Percentiles rank a stretch among this genome's conserved stretches.
Evolutionary conservation across 106 monocot species (phyloP).

Genomic region (Chionographis japonica): DNA sequence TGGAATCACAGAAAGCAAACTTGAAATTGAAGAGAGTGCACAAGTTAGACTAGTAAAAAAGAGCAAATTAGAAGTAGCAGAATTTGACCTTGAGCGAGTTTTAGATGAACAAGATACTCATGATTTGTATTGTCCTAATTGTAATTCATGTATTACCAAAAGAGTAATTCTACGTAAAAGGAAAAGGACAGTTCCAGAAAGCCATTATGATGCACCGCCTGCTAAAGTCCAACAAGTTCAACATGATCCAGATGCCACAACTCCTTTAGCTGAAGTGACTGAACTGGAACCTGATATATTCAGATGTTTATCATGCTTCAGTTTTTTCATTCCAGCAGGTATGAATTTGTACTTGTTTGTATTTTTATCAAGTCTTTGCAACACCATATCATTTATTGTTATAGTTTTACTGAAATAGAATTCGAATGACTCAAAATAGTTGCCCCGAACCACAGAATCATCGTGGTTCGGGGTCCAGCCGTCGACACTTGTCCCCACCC

Average conservation of each 20-base stretch:
- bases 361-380: background rate
- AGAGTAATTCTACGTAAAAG: slow-evolving; percentile 91
- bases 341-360: background rate
- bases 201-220: slow-evolving; percentile 27
- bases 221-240: slow-evolving; percentile 38
- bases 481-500: too few relatives aligned
- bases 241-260: slow-evolving; percentile 6
- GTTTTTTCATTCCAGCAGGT: slow-evolving; percentile 89
- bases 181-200: slow-evolving; percentile 44
- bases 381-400: too few relatives aligned
- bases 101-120: slow-evolving; percentile 89
- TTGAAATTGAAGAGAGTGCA: slow-evolving; percentile 9
- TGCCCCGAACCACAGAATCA: too few relatives aligned
- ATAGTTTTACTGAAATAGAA: too few relatives aligned
- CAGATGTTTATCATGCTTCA: slow-evolving; percentile 91
- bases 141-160: slow-evolving; percentile 86
- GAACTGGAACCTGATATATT: slow-evolving; percentile 47
- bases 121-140: slow-evolving; percentile 91
- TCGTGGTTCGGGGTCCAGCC: too few relatives aligned
- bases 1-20: background rate
- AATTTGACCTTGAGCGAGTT: slow-evolving; percentile 63
- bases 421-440: too few relatives aligned
- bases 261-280: slow-evolving; percentile 17
- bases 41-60: slow-evolving; percentile 6
- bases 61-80: slow-evolving; percentile 15